Evolutionary conservation across 2,329 filamentous ascomycete species (phyloP).

Genomic region (Exophiala alcalophila): DNA sequence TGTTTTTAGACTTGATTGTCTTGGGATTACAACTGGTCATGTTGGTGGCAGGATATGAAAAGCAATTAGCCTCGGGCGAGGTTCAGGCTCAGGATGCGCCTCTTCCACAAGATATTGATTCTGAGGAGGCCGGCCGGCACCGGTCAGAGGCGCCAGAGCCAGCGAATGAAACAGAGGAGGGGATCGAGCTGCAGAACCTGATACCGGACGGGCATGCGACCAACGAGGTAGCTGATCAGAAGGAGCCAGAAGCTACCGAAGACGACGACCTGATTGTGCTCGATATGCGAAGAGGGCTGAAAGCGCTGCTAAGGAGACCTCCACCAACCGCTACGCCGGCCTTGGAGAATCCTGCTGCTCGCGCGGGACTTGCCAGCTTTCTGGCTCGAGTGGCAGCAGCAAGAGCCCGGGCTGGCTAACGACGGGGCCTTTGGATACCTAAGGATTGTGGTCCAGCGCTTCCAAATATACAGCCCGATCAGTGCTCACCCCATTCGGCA

Average conservation of each 20-base stretch:
- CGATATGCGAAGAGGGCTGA: slow-evolving; percentile 18
- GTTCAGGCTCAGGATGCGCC: slow-evolving; percentile 15
- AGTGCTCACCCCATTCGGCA: background rate
- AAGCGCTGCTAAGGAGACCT: slow-evolving; percentile 14
- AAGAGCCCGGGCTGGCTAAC: slow-evolving; percentile 14
- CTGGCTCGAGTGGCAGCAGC: slow-evolving; percentile 20
- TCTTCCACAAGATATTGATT: slow-evolving; percentile 53
- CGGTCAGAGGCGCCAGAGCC: slow-evolving; percentile 7
- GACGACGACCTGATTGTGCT: slow-evolving; percentile 23
- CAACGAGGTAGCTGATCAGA: slow-evolving; percentile 1
- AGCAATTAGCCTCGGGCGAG: slow-evolving; percentile 40
- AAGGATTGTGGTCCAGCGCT: too few relatives aligned
- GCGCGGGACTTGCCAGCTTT: slow-evolving; percentile 18
- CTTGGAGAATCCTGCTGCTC: slow-evolving; percentile 12
- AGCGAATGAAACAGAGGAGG: slow-evolving; percentile 12
- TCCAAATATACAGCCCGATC: background rate
- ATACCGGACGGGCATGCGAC: slow-evolving; percentile 12
- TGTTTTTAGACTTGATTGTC: slow-evolving; percentile 54
- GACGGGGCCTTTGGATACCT: background rate
- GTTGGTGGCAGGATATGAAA: slow-evolving; percentile 54
- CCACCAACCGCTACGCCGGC: slow-evolving; percentile 5
- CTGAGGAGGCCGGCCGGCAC: slow-evolving; percentile 54
- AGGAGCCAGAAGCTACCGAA: slow-evolving; percentile 1
- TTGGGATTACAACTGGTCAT: slow-evolving; percentile 57
- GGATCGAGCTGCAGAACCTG: slow-evolving; percentile 25